Conservation (phyloP, 169 alveolate species). For the Plasmodium berghei region DNA sequence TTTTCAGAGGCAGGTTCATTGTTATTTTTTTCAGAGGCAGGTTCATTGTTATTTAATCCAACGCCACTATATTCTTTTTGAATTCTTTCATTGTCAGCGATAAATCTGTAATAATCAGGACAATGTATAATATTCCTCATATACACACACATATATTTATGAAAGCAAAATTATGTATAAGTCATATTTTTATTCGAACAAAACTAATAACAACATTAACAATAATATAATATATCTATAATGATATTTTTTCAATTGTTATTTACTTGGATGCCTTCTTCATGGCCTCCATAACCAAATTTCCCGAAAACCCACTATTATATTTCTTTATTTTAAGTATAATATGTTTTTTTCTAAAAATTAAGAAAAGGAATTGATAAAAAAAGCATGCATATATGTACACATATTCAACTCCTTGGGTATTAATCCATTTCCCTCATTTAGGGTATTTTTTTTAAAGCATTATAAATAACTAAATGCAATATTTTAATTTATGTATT, state of each 20-base stretch:
- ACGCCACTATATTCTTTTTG: conserved; percentile 45
- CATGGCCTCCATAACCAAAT: conserved; percentile 40
- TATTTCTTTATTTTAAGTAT: background rate
- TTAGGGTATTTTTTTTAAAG: no score
- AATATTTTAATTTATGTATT: no score
- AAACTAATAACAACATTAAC: no score
- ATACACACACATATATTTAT: background rate
- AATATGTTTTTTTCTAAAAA: background rate
- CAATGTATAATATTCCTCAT: background rate
- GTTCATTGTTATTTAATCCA: conserved; percentile 14
- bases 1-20: background rate
- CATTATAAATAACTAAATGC: no score
- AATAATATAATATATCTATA: no score
- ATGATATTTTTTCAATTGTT: background rate
- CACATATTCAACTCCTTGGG: background rate
- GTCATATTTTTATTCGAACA: no score
- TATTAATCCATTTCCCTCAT: no score
- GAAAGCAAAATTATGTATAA: no score
- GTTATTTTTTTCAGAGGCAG: background rate
- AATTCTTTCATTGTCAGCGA: conserved; percentile 50
- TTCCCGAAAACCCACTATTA: conserved; percentile 11
- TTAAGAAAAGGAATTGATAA: background rate
- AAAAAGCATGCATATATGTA: background rate
- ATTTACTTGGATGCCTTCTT: conserved; percentile 51
- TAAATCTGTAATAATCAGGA: conserved; percentile 33